Evolutionary conservation across 2,329 filamentous ascomycete species (phyloP), one percentile per base, ranked within the genome.

Genomic region (Fusarium anthophilum): DNA sequence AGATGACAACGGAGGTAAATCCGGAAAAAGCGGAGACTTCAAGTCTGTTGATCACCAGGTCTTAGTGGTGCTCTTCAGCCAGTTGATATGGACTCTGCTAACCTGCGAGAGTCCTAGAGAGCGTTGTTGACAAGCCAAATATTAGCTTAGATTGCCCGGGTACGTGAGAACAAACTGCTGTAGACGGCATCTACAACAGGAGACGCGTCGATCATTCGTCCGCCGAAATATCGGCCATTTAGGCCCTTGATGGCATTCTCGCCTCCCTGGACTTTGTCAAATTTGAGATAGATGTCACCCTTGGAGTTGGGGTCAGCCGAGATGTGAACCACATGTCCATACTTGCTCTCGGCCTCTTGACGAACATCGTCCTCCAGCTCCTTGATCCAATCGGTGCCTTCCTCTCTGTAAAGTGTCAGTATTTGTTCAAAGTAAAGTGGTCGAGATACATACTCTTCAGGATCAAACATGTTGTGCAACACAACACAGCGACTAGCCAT

Each of bases 111-210:
- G 83, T 87, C 87, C 87, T 89, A 89, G 80, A 88, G 83, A 76
- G 78, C 79, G 78, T 76, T 66, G 74, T 82, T 79, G 82, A 81
- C 81, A 82, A 82, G 83, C 84, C 84, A 84, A 69, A 81, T 75
- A 88, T 89, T 89, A 90, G 87, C 86, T 86, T 88, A 95, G 79
- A 95, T 93, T 83, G 93, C 93, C 84, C 93, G 93, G 79, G 93
- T 94, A 83, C 93, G 92, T 84, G 93, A 93, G 87, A 96, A 98
- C 85, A 97, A 91, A 89, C 93, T 97, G 91, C 94, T 96, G 91
- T 98, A 99, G 86, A 99, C 94, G 80, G 96, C 96, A 85, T 99
- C 96, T 83, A 98, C 96, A 85, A 99, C 94, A 83, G 95, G 96
- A 75, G 95, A 93, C 79, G 96, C 96, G 82, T 93, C 96, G 83